These are phyloP conservation scores for Stentor roeselii DNA, from an alignment of 73 alveolate species.

Conservation along the genomic window DNA sequence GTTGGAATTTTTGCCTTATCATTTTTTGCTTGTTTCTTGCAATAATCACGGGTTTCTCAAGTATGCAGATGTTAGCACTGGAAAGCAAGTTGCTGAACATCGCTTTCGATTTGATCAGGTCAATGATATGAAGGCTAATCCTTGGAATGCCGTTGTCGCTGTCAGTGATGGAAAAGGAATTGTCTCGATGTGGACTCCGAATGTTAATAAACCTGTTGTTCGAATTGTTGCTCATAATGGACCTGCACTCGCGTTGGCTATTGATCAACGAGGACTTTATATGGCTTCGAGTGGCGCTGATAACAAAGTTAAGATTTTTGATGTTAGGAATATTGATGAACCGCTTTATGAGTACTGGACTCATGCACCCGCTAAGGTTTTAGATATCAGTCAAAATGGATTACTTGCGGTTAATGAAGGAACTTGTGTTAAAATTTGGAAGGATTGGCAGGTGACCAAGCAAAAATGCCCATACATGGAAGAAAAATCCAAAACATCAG, in stretches of 20 bases:
- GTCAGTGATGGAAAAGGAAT: constrained; percentile 89
- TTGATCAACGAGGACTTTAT: constrained; percentile 73
- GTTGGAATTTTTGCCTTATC: constrained; percentile 92
- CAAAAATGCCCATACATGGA: constrained; percentile 91
- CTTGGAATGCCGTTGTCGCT: constrained; percentile 79
- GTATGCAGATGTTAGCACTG: constrained; percentile 88
- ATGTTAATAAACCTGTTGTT: constrained; percentile 85
- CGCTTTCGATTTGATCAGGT: constrained; percentile 72
- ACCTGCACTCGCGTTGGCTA: constrained; percentile 63
- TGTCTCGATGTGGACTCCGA: constrained; percentile 95
- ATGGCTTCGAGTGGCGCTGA: constrained; percentile 94
- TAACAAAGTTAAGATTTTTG: constrained; percentile 90
- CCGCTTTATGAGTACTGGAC: constrained; percentile 68
- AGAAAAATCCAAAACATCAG: constrained; percentile 61
- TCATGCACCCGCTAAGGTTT: constrained; percentile 59
- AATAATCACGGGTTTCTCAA: constrained; percentile 69
- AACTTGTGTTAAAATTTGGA: constrained; percentile 79
- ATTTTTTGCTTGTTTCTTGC: constrained; percentile 79
- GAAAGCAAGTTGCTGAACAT: constrained; percentile 79
- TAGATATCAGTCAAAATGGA: constrained; percentile 77
- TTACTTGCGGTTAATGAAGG: constrained; percentile 73
- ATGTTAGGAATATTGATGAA: constrained; percentile 77
- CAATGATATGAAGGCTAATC: constrained; percentile 66
- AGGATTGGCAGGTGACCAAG: constrained; percentile 69
- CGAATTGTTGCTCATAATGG: constrained; percentile 91